These are phyloP conservation scores for Neolentinus lepideus DNA, from an alignment of 1,284 basidiomycete genomes.

Conservation along the genomic window DNA sequence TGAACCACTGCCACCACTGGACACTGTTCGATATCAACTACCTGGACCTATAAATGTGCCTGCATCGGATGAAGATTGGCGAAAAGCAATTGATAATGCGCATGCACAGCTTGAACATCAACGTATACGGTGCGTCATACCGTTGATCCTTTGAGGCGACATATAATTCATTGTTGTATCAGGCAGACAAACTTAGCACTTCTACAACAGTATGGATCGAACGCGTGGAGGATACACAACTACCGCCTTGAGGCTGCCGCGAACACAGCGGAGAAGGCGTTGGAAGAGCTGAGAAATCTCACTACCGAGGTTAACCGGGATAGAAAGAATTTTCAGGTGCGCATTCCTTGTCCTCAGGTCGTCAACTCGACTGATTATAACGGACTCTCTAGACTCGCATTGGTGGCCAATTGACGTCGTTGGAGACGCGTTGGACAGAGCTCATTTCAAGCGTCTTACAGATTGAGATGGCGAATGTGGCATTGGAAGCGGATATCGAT, in stretches of 20 bases:
- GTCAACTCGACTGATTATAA: slow-evolving; percentile 2
- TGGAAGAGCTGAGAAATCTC: slow-evolving; percentile 67
- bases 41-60: slow-evolving; percentile 61
- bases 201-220: slow-evolving; percentile 82
- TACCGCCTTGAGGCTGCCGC: slow-evolving; percentile 78
- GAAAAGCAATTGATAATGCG: slow-evolving; percentile 70
- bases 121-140: slow-evolving; percentile 59
- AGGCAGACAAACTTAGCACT: slow-evolving; percentile 84
- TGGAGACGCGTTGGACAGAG: slow-evolving; percentile 86
- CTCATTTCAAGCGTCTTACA: slow-evolving; percentile 82
- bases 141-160: slow-evolving; percentile 3
- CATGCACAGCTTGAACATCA: slow-evolving; percentile 89
- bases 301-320: slow-evolving; percentile 82
- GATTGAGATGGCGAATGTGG: slow-evolving; percentile 89
- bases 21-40: slow-evolving; percentile 76
- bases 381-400: slow-evolving; percentile 39
- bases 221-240: slow-evolving; percentile 89
- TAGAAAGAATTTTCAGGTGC: slow-evolving; percentile 79
- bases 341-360: slow-evolving; percentile 8
- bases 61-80: slow-evolving; percentile 75
- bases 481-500: slow-evolving; percentile 69
- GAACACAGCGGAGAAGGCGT: slow-evolving; percentile 63
- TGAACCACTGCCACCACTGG: slow-evolving; percentile 67
- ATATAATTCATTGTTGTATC: slow-evolving; percentile 5
- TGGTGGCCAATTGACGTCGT: slow-evolving; percentile 68